These are phyloP conservation scores for Vachellia pachyceras DNA, from an alignment of 306 rosid genomes.

Conservation along the genomic window DNA sequence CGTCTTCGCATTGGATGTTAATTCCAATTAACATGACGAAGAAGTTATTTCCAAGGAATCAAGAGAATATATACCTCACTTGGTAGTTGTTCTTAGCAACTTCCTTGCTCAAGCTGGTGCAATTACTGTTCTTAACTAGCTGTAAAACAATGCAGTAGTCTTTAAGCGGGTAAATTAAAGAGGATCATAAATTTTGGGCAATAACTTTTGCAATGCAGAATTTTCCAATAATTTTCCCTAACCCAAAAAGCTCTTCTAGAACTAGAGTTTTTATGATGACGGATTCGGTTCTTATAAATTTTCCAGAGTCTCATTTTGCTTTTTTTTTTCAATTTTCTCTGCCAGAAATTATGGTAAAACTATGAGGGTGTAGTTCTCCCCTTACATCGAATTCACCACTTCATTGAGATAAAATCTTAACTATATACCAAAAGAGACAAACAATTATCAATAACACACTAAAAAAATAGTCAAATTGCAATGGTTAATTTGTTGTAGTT, in stretches of 20 bases:
- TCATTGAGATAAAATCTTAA: background rate
- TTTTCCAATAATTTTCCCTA: no score
- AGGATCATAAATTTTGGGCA: background rate
- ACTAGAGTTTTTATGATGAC: background rate
- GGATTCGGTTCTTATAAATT: background rate
- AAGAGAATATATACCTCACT: conserved; percentile 58
- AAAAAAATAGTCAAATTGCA: no score
- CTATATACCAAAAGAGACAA: background rate
- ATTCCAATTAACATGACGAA: conserved; percentile 3
- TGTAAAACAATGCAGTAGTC: conserved; percentile 37
- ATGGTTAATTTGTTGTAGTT: no score
- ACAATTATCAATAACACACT: background rate
- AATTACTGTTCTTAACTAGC: conserved; percentile 83
- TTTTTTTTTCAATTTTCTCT: background rate
- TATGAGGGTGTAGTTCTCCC: background rate
- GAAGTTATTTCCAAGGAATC: background rate
- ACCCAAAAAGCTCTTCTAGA: background rate
- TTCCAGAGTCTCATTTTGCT: background rate
- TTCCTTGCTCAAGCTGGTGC: conserved; percentile 73
- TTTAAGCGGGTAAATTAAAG: background rate
- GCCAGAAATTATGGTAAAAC: background rate
- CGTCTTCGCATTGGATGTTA: background rate
- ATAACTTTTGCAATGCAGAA: no score
- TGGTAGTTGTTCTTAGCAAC: conserved; percentile 69
- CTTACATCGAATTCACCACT: background rate